Evolutionary conservation across 495 filamentous ascomycete species (phyloP).

Genomic region (Articulospora tetracladia): DNA sequence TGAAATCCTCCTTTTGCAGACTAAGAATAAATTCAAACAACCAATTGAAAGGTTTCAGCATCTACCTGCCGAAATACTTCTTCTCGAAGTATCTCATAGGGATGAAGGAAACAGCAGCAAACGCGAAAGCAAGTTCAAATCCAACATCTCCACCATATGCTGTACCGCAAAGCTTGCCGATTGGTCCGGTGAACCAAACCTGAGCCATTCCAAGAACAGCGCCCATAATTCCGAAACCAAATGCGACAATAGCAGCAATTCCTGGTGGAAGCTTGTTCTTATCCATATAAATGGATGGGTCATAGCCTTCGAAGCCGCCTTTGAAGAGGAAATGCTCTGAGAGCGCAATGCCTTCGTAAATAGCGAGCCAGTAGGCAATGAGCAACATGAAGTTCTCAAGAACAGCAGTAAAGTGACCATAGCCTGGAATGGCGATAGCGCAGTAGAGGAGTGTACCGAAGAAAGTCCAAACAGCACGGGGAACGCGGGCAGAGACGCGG

Average conservation of each 20-base stretch:
- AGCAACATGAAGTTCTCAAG: slow-evolving; percentile 78
- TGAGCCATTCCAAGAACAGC: slow-evolving; percentile 77
- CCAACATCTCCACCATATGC: slow-evolving; percentile 68
- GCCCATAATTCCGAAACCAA: slow-evolving; percentile 66
- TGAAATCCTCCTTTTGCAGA: not conserved
- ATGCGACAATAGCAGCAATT: slow-evolving; percentile 64
- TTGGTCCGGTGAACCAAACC: slow-evolving; percentile 69
- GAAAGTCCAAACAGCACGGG: slow-evolving; percentile 74
- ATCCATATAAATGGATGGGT: slow-evolving; percentile 55
- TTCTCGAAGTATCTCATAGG: slow-evolving; percentile 49
- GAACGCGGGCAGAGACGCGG: slow-evolving; percentile 60
- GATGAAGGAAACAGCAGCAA: slow-evolving; percentile 42
- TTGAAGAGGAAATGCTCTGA: slow-evolving; percentile 77
- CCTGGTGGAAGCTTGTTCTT: slow-evolving; percentile 61
- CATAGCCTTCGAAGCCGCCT: slow-evolving; percentile 60
- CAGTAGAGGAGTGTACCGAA: slow-evolving; percentile 65
- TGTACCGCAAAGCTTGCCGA: slow-evolving; percentile 59
- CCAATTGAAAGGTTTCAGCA: not conserved
- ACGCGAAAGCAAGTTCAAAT: slow-evolving; percentile 66
- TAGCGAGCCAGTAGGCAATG: slow-evolving; percentile 81
- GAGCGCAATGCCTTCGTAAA: slow-evolving; percentile 69
- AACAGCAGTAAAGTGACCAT: slow-evolving; percentile 65
- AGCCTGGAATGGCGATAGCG: slow-evolving; percentile 75
- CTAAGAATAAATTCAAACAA: not conserved
- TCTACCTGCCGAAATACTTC: slow-evolving; percentile 45